phyloP scores from a whole-genome alignment of 805 yeast genomes.

The Groenewaldozyma tartarivorans region DNA sequence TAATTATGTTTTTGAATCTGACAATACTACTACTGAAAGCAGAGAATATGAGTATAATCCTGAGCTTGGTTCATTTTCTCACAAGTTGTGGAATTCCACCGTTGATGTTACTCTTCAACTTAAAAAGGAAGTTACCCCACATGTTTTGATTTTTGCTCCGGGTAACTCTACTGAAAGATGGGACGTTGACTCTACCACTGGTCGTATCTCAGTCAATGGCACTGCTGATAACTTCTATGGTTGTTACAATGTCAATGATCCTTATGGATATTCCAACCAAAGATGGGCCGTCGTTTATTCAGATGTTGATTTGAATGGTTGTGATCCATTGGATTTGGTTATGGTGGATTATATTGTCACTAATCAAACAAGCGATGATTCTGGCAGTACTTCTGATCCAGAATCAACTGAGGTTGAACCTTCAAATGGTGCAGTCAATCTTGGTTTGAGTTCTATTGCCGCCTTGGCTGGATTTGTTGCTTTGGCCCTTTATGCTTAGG shows the following conservation, averaged over 20 bases:
- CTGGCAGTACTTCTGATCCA: too few species aligned
- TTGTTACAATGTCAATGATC: conserved; percentile 36
- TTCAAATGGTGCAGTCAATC: too few species aligned
- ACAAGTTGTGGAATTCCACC: background rate
- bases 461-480: too few species aligned
- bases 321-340: too few species aligned
- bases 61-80: background rate
- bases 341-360: too few species aligned
- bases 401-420: too few species aligned
- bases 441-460: too few species aligned
- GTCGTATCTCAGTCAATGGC: conserved; percentile 1
- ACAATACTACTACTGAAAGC: conserved; percentile 20
- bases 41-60: conserved; percentile 8
- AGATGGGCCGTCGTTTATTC: conserved; percentile 24
- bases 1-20: conserved; percentile 30
- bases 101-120: background rate
- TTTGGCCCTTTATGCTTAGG: too few species aligned
- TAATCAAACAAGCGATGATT: too few species aligned
- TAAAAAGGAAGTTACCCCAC: background rate
- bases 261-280: conserved; percentile 30
- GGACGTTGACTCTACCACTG: background rate
- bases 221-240: conserved; percentile 26
- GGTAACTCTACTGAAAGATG: background rate
- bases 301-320: too few species aligned
- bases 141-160: background rate